These are phyloP conservation scores for Paecilomyces variotii DNA, from an alignment of 2,329 filamentous ascomycete species.

Conservation along the genomic window DNA sequence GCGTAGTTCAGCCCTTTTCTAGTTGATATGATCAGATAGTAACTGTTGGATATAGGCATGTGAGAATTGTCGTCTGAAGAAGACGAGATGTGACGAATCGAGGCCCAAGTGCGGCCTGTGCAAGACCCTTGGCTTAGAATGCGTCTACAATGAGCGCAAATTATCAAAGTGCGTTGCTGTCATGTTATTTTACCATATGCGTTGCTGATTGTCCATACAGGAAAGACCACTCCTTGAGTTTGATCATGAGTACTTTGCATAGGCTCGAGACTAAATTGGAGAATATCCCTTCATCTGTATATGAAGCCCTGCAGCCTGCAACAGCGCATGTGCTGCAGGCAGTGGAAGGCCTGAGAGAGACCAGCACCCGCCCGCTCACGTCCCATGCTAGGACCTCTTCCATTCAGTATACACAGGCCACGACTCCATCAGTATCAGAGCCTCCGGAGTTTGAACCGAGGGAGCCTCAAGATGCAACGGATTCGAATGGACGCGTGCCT, in stretches of 20 bases:
- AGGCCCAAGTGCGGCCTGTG: constrained; percentile 46
- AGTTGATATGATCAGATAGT: background rate
- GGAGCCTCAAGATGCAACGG: constrained; percentile 17
- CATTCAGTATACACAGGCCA: constrained; percentile 5
- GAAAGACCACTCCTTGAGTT: constrained; percentile 46
- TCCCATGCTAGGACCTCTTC: constrained; percentile 5
- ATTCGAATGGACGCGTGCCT: constrained; percentile 27
- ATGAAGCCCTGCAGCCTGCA: constrained; percentile 24
- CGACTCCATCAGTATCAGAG: constrained; percentile 21
- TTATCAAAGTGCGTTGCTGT: constrained; percentile 39
- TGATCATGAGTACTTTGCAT: constrained; percentile 48
- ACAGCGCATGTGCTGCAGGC: constrained; percentile 17
- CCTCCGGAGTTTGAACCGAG: constrained; percentile 23
- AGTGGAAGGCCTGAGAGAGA: constrained; percentile 8
- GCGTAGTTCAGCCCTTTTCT: background rate
- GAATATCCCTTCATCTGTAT: constrained; percentile 31
- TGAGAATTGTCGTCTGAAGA: constrained; percentile 46
- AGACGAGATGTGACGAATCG: constrained; percentile 49
- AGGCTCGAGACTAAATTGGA: constrained; percentile 47
- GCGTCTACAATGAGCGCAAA: constrained; percentile 46
- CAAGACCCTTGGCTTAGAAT: constrained; percentile 41
- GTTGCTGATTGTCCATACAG: constrained; percentile 16
- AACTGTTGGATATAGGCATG: constrained; percentile 35
- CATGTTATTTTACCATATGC: background rate
- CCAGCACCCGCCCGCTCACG: constrained; percentile 10